Base-by-base conservation (phyloP, 371 early-diverging fungal genomes). In the Actinomucor elegans region DNA sequence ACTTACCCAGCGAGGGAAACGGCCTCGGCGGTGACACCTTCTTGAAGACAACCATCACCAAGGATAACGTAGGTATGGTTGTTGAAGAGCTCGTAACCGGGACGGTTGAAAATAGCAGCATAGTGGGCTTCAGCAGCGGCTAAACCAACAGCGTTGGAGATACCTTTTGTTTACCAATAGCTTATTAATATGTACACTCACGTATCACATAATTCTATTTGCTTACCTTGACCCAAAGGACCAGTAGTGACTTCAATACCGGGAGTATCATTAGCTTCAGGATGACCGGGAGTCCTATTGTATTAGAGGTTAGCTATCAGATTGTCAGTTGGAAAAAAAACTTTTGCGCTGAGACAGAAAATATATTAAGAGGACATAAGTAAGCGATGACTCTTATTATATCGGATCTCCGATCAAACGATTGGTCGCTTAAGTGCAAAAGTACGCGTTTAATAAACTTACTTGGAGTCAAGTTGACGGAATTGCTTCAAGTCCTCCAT, bases 11-110 rank as follows among this genome's bases (percentile, higher is more conserved):
- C 99, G 54, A 99, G 83, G 7, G 98, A 94, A 61, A 86, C 82
- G n/a, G 99, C 96, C 75, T 99, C 99, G 33, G 92, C 84, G 33
- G 91, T 75, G 20, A 99, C 94, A 78, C 99, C 99, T 80, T 99
- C 99, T 75, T 99, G 99, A 59, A 97, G 77, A 81, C 99, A 99
- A 35, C 99, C 99, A 73, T 99, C 99, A 63, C 99, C 99, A 35
- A 89, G 71, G 42, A 99, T 85, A 62, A 87, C 84, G 57, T 86
- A 99, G 27, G 94, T 94, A 61, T 88, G 69, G 79, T 94, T 92
- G 73, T 89, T 81, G 64, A 98, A 80, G 21, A 98, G 67, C 17
- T 80, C 79, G 74, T 78, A 96, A 40, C 85, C 89, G 21, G 91
- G 89, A 53, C 75, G 83, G 83, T 97, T 98, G 81, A 92, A 97